Base-by-base conservation (phyloP, 148 eudicot genomes). In the Silene latifolia region DNA sequence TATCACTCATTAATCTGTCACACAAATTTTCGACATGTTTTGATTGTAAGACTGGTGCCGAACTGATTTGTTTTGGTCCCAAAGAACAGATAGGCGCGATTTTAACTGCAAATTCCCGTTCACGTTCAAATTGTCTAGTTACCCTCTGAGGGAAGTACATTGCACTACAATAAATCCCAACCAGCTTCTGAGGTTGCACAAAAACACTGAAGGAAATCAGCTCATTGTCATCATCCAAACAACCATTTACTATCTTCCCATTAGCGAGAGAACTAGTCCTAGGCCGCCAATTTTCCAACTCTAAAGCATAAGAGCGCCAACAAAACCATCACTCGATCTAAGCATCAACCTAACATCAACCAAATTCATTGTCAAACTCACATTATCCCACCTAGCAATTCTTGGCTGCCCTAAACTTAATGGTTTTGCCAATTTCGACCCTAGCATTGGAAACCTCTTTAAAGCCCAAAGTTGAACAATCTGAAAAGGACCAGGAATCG, bases 91-190 rank as follows among this genome's bases (percentile, higher is more conserved):
- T n/a, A n/a, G n/a, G n/a, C n/a, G n/a, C n/a, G n/a, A n/a, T n/a
- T n/a, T n/a, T n/a, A n/a, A n/a, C n/a, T 53, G 64, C 75, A 64
- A 72, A 25, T 21, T 77, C 75, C 57, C 73, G 85, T 74, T 81
- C 85, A 32, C 61, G 48, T 25, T 82, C 84, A 68, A 85, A 85
- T 70, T 82, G 85, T 73, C 51, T 85, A 1, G 63, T 58, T 2
- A 83, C 85, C 0, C 87, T 51, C 8, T 82, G 81, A 23, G 89
- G 87, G 12, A 3, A 29, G 82, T n/a, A n/a, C n/a, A n/a, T n/a
- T n/a, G n/a, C n/a, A n/a, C n/a, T n/a, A 75, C 85, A 65, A 75
- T 77, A 80, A 8, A 83, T 63, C 29, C 83, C 80, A 57, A 77
- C 56, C 10, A 86, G 17, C 67, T 79, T 63, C 58, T 25, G 67